Evolutionary conservation across 169 alveolate genomes (phyloP), one percentile per base, ranked within the genome.

Genomic region (Cryptosporidium bovis): DNA sequence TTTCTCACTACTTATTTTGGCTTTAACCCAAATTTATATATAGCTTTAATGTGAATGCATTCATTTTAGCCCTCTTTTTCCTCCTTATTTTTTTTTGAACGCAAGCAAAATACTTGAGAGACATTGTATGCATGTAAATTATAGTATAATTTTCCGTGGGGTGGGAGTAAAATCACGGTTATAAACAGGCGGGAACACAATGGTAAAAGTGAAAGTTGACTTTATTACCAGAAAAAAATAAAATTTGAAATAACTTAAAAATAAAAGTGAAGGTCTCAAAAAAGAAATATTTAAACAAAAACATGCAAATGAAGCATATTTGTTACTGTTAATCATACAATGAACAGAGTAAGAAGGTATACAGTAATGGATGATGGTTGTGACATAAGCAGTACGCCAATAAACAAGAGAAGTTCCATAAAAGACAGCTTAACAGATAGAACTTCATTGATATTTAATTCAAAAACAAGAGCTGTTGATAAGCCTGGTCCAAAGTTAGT

Each of bases 81-180:
- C 48, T 8, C 48, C 0, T 40, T 36, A 36, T n/a, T n/a, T n/a
- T 16, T 24, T 24, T 24, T 24, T 24, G 27, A 24, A 24, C 27
- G 27, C 48, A 40, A 40, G 1, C 4, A 40, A 6, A 40, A 3
- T 40, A 40, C 48, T 40, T 40, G 56, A 67, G 82, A 67, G 82
- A 67, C 82, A 67, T 50, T 67, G 64, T 31, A 67, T 67, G 82
- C 82, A 67, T 67, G 82, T 67, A 67, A 65, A 67, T 67, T 51
- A 40, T 16, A 31, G 15, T 40, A 40, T 40, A 40, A 40, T 48
- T 48, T 67, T 44, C 29, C 27, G 82, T 33, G 82, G 82, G 82
- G 27, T 24, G 27, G 27, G 48, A 8, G 48, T 8, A 15, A 33
- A 67, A 51, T 31, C 33, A 27, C 27, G 34, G 24, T 24, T 27